A percentile compares a stretch with the other conserved stretches of the same genome.
These are phyloP conservation scores for Tricholomella constricta DNA, from an alignment of 768 basidiomycete genomes.

Conservation along the genomic window DNA sequence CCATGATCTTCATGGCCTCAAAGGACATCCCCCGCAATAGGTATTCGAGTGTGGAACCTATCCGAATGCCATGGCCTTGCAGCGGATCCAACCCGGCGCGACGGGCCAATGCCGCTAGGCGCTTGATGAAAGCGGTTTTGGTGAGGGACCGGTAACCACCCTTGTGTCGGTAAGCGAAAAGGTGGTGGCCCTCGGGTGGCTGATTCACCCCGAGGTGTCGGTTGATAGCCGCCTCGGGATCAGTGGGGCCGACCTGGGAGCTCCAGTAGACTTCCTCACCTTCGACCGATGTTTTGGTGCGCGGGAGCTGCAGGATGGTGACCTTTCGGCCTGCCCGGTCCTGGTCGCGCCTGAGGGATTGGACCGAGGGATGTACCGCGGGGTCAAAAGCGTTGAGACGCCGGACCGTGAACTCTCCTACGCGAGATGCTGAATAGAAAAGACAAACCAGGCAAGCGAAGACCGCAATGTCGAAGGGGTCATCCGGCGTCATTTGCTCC, in stretches of 20 bases:
- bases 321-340: slow-evolving; percentile 3
- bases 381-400: slow-evolving; percentile 16
- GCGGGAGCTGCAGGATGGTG: slow-evolving; percentile 13
- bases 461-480: slow-evolving; percentile 17
- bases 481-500: slow-evolving; percentile 1
- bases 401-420: slow-evolving; percentile 12
- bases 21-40: too few relatives aligned
- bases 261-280: slow-evolving; percentile 21
- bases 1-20: too few relatives aligned
- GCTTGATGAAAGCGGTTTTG: too few relatives aligned
- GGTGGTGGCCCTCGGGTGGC: too few relatives aligned
- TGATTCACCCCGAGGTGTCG: slow-evolving; percentile 14
- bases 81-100: too few relatives aligned
- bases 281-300: slow-evolving; percentile 15
- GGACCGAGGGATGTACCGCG: slow-evolving; percentile 11
- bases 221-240: slow-evolving; percentile 10
- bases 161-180: too few relatives aligned
- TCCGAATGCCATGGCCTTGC: too few relatives aligned
- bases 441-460: slow-evolving; percentile 20
- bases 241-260: slow-evolving; percentile 6
- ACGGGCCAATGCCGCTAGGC: too few relatives aligned
- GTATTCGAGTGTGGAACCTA: too few relatives aligned
- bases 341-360: neutral
- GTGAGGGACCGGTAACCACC: too few relatives aligned
- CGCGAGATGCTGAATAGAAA: slow-evolving; percentile 15